Base-by-base conservation (phyloP, 75 land plant species). In the Larix kaempferi region DNA sequence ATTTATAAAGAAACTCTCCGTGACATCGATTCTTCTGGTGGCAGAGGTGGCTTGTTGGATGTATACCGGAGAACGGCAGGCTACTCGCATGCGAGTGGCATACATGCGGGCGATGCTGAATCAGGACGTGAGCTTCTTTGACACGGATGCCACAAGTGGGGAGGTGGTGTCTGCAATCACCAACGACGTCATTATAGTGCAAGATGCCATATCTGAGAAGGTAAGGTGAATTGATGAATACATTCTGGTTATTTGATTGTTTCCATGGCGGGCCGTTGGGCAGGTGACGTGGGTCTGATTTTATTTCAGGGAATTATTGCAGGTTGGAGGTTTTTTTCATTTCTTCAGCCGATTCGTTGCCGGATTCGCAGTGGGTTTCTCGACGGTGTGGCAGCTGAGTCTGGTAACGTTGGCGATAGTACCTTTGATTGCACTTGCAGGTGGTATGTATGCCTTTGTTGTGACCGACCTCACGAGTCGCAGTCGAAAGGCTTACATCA, bases 41-140 rank as follows among this genome's bases (percentile, higher is more conserved):
- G 25, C 71, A 95, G 99, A 96, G 90, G 99, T 96, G 79, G 91
- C 99, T 2, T 89, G 90, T 71, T 97, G 99, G 99, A 94, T 94
- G 91, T 79, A 91, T 73, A 85, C 98, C 2, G 99, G 98, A 11
- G 98, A 97, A 74, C 74, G 99, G 63, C 99, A 97, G 78, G 88
- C 91, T 4, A 88, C 98, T 11, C 85, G 86, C 54, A 88, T 97
- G 81, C 82, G 99, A 35, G 64, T 86, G 78, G 87, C 85, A 0
- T 97, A 94, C 74, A 52, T 97, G 74, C 65, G 82, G 17, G 78
- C 95, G 1, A 85, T 94, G 87, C 63, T 97, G 76, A 86, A 80
- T 41, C 95, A 92, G 73, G 99, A 97, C 26, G 94, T 97, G 64
- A 80, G 86, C 69, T 80, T 86, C 71, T 97, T 94, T 78, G 99